Evolutionary conservation across 1,139 yeast species (phyloP), one percentile per base, ranked within the genome.

Genomic region (Debaryomycetaceae sp.): DNA sequence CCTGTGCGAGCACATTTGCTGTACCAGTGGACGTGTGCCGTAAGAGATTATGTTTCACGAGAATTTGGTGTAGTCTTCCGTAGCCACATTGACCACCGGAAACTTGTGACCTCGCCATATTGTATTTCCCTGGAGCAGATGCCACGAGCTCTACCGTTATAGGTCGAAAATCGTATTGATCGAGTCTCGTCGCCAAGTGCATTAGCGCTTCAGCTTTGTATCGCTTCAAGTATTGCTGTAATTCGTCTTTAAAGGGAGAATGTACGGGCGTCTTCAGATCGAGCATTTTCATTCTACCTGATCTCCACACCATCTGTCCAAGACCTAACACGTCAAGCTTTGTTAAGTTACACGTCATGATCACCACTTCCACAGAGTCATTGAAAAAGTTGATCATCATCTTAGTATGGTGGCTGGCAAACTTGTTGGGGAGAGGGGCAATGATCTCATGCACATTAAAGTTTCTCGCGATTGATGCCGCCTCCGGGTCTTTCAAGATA

Each of bases 291-390:
- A 76, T 40, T 19, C 50, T 38, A 1, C 79, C 82, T 4, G 79
- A 69, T 25, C 63, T 49, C 86, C 85, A 77, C 23, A 68, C 53
- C 63, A 74, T 73, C 44, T 77, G 85, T 3, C 79, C 75, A 30
- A 77, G 69, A 1, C 64, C 64, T 4, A 57, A 55, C 32, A 73
- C 62, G 45, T 78, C 86, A 1, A 63, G 47, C 25, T 51, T 49
- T 1, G 77, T 72, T 30, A 76, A 44, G 44, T 78, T 78, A 42
- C 71, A 65, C 0, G 85, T 71, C 53, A 77, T 68, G 13, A 77
- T 55, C n/a, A 70, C 68, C 19, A 66, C 48, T 1, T 62, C 46
- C 1, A 45, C 45, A 12, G 42, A 42, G 36, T 67, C 71, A 3
- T 41, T 45, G 39, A 57, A 72, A 34, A 68, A 56, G 42, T 76